A percentile compares a stretch with the other conserved stretches of the same genome.
These are phyloP conservation scores for Botrytis deweyae DNA, from an alignment of 2,329 filamentous ascomycete species.

Conservation along the genomic window DNA sequence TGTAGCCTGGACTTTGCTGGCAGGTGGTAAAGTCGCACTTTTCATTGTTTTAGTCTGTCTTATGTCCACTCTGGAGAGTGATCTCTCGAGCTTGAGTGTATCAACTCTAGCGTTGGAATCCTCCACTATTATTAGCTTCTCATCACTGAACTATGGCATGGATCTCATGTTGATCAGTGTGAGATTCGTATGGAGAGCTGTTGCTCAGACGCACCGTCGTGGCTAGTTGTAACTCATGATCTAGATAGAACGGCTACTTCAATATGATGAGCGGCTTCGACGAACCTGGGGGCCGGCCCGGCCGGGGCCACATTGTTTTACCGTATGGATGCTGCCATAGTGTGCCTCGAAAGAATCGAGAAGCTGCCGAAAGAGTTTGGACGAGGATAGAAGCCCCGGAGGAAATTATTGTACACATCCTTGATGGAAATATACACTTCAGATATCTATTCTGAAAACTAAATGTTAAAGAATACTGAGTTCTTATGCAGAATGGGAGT, in stretches of 20 bases:
- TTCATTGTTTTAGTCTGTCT: rapidly evolving
- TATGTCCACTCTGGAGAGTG: not conserved
- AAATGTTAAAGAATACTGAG: not conserved
- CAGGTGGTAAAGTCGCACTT: not conserved
- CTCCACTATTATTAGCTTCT: not conserved
- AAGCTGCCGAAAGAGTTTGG: not conserved
- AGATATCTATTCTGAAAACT: not conserved
- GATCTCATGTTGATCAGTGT: not conserved
- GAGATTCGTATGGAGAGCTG: not conserved
- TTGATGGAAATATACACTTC: not conserved
- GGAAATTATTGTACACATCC: not conserved
- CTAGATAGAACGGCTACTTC: not conserved
- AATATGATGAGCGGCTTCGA: not conserved
- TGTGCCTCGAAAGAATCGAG: not conserved
- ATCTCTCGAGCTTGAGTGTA: not conserved
- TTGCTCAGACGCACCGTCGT: not conserved
- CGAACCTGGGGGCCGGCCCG: rapidly evolving
- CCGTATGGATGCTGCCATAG: not conserved
- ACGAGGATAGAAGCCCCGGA: no score
- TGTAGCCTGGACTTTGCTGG: not conserved
- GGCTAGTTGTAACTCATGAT: not conserved
- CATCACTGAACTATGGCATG: not conserved
- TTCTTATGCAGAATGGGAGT: not conserved
- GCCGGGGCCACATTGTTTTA: not conserved
- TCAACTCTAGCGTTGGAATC: not conserved